Base-by-base conservation (phyloP, 176 grass and related monocot species). In the Carex parvula region DNA sequence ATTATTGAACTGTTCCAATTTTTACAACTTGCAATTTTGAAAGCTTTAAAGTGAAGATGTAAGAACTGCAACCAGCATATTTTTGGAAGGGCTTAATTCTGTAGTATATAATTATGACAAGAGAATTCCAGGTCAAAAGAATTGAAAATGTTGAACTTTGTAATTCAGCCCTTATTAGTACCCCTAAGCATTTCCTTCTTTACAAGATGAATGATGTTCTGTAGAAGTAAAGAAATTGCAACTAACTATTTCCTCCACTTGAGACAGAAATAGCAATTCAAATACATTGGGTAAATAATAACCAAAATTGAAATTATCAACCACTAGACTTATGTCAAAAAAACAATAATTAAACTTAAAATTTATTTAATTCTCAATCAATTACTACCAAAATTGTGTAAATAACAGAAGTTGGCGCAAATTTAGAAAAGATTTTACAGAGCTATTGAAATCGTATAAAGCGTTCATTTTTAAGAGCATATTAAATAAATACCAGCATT, bases 401-500 rank as follows among this genome's bases (percentile, higher is more conserved):
- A n/a, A 81, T 39, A n/a, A 63, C 29, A 82, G 10, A 63, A 81
- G 79, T 16, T 21, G 32, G 33, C 46, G 17, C 33, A 64, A 52
- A 18, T 44, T 46, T 24, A 62, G 54, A 58, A 64, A 42, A 21
- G 0, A 77, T 12, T 54, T 12, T 22, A 54, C 71, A 77, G 14
- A 44, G 8, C 71, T 77, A 20, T 33, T 22, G 3, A 41, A 24
- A 8, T 54, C 60, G 3, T 61, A 80, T 13, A 13, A 21, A 15
- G 13, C 14, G 17, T 63, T 60, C 58, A 24, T 7, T 65, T 61
- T 56, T 39, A 62, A 42, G 37, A 3, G 39, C 16, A 73, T 39
- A 21, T 85, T 75, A 1, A 72, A 58, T 30, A 66, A 18, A 37
- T 79, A 92, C 94, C 88, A 97, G 85, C 87, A 97, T 97, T 10